Percentiles rank a stretch among this genome's conserved stretches.
phyloP scores from a whole-genome alignment of 805 yeast species.

The Kazachstania psychrophila region DNA sequence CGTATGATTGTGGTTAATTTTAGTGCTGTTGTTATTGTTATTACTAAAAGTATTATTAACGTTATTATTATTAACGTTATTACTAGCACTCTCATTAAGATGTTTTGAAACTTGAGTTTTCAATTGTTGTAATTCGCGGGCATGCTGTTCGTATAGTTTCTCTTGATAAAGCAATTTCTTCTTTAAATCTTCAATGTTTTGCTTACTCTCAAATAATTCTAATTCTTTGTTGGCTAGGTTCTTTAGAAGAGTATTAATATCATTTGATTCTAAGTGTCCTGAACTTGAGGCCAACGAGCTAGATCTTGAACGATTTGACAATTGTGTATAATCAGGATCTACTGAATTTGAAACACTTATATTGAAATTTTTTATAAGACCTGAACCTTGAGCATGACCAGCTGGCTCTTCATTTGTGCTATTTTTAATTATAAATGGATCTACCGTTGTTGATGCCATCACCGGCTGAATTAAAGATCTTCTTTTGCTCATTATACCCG shows the following conservation, averaged over 20 bases:
- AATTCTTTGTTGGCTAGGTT: conserved; percentile 60
- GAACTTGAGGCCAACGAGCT: conserved; percentile 10
- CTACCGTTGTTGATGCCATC: conserved; percentile 13
- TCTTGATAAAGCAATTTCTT: conserved; percentile 41
- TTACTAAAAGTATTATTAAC: neutral
- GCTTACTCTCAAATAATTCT: conserved; percentile 55
- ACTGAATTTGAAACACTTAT: neutral
- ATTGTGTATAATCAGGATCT: conserved; percentile 3
- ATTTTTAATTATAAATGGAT: neutral
- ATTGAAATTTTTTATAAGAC: conserved; percentile 9
- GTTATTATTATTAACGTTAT: neutral
- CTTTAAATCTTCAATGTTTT: conserved; percentile 41
- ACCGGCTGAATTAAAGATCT: conserved; percentile 25
- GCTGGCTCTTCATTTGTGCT: conserved; percentile 1
- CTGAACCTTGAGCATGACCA: conserved; percentile 7
- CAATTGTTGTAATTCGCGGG: conserved; percentile 27
- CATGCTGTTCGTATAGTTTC: conserved; percentile 37
- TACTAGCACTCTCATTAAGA: conserved; percentile 6
- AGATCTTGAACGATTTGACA: conserved; percentile 14
- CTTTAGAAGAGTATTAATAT: conserved; percentile 47
- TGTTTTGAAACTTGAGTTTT: conserved; percentile 28
- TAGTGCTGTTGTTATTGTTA: neutral
- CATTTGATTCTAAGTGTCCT: conserved; percentile 16
- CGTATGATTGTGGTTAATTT: no score
- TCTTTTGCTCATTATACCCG: conserved; percentile 14